phyloP scores from a whole-genome alignment of 257 asterid species.

The Nicotiana paniculata region DNA sequence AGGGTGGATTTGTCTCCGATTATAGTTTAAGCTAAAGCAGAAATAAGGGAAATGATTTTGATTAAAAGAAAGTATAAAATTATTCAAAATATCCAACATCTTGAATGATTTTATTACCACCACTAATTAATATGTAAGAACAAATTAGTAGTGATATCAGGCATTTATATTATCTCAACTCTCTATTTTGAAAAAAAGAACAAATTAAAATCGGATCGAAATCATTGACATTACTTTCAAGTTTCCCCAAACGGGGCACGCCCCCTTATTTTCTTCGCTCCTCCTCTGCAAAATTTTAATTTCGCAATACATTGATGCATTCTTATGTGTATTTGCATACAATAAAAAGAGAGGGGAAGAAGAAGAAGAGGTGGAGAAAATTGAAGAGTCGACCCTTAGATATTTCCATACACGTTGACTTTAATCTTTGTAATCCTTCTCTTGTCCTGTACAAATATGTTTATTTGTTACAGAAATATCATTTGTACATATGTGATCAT shows the following conservation, averaged over 20 bases:
- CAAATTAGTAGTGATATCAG: neutral
- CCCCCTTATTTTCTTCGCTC: slow-evolving; percentile 4
- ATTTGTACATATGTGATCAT: neutral
- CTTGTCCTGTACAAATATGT: neutral
- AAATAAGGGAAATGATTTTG: neutral
- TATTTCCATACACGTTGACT: neutral
- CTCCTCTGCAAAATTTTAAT: neutral
- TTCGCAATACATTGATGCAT: neutral
- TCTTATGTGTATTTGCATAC: neutral
- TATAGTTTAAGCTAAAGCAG: neutral
- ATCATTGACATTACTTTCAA: neutral
- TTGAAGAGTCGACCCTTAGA: neutral
- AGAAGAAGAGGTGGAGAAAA: slow-evolving; percentile 5
- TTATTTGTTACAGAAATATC: neutral
- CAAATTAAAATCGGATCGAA: neutral
- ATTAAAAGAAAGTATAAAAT: neutral
- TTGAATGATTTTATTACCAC: neutral
- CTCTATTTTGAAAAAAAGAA: neutral
- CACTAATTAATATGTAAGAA: neutral
- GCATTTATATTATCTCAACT: neutral
- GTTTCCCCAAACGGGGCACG: neutral
- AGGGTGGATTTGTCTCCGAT: neutral
- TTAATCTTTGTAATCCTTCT: neutral
- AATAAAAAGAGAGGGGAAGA: slow-evolving; percentile 5
- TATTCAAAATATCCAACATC: neutral